A percentile compares a stretch with the other conserved stretches of the same genome.
These are phyloP conservation scores for Pseudopithomyces maydicus DNA, from an alignment of 2,329 filamentous ascomycete species.

Conservation along the genomic window DNA sequence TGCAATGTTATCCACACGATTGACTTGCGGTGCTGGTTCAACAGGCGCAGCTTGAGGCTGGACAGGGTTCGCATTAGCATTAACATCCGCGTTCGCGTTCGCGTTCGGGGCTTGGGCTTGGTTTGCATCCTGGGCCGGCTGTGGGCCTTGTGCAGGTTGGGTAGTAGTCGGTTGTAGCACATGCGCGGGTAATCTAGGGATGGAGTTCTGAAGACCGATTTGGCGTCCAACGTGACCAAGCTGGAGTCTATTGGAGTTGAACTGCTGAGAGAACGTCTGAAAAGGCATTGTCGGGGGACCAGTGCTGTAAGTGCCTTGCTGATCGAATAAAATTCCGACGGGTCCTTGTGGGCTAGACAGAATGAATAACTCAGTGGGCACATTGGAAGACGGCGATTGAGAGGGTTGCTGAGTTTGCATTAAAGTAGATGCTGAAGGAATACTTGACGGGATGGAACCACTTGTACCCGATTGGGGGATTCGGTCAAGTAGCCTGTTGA, in stretches of 20 bases:
- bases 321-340: slow-evolving; percentile 42
- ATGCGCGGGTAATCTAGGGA: slow-evolving; percentile 4
- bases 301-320: slow-evolving; percentile 41
- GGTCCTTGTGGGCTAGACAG: slow-evolving; percentile 44
- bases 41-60: not conserved
- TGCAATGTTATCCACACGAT: slow-evolving; percentile 31
- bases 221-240: slow-evolving; percentile 37
- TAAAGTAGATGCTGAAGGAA: slow-evolving; percentile 5
- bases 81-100: not conserved
- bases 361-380: slow-evolving; percentile 38
- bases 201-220: slow-evolving; percentile 29
- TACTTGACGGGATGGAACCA: not conserved
- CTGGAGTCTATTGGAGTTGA: slow-evolving; percentile 38
- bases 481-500: slow-evolving; percentile 26
- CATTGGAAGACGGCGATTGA: slow-evolving; percentile 18
- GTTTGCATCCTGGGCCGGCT: slow-evolving; percentile 2
- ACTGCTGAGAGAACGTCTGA: slow-evolving; percentile 40
- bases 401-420: slow-evolving; percentile 12
- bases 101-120: slow-evolving; percentile 9
- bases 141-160: slow-evolving; percentile 13
- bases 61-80: not conserved
- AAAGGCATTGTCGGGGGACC: slow-evolving; percentile 35
- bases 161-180: slow-evolving; percentile 14
- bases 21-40: slow-evolving; percentile 22
- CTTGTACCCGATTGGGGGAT: slow-evolving; percentile 7